Percentiles rank a stretch among this genome's conserved stretches.
phyloP scores from a whole-genome alignment of 2,329 filamentous ascomycete species.

The Graphilbum ipis-grandicollis region DNA sequence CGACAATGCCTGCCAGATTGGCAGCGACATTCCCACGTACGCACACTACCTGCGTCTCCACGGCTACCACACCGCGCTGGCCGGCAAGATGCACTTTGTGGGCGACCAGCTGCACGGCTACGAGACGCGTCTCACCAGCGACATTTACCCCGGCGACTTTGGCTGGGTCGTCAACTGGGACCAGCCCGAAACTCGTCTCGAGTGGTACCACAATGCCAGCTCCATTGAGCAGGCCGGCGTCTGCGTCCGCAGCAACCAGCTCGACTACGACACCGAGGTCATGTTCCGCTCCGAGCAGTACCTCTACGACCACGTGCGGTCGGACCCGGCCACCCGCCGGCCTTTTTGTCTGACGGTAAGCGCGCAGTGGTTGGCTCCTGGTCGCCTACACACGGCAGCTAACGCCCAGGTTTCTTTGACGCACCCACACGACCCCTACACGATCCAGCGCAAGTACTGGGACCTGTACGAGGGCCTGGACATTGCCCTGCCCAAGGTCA shows the following conservation, averaged over 20 bases:
- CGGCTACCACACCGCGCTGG: constrained; percentile 79
- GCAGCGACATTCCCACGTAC: constrained; percentile 75
- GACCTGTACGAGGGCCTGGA: constrained; percentile 79
- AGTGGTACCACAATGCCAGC: constrained; percentile 95
- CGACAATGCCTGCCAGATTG: constrained; percentile 77
- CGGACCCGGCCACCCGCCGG: constrained; percentile 50
- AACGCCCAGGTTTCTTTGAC: constrained; percentile 56
- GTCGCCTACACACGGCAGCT: no score
- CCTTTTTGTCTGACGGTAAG: constrained; percentile 68
- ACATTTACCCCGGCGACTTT: constrained; percentile 89
- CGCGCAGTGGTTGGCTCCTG: constrained; percentile 4
- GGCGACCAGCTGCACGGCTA: constrained; percentile 91
- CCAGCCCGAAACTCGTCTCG: constrained; percentile 64
- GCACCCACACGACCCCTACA: constrained; percentile 89
- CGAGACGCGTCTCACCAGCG: constrained; percentile 79
- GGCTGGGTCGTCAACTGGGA: constrained; percentile 97
- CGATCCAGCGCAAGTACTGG: constrained; percentile 88
- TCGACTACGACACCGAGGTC: constrained; percentile 92
- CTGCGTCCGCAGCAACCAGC: constrained; percentile 81
- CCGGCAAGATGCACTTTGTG: constrained; percentile 96
- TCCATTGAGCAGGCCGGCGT: constrained; percentile 81
- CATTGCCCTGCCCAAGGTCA: constrained; percentile 64
- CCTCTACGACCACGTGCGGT: constrained; percentile 77
- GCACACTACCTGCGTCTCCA: constrained; percentile 75
- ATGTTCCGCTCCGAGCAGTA: constrained; percentile 86